Base-by-base conservation (phyloP, 768 basidiomycete species). In the Phlegmacium glaucopus region DNA sequence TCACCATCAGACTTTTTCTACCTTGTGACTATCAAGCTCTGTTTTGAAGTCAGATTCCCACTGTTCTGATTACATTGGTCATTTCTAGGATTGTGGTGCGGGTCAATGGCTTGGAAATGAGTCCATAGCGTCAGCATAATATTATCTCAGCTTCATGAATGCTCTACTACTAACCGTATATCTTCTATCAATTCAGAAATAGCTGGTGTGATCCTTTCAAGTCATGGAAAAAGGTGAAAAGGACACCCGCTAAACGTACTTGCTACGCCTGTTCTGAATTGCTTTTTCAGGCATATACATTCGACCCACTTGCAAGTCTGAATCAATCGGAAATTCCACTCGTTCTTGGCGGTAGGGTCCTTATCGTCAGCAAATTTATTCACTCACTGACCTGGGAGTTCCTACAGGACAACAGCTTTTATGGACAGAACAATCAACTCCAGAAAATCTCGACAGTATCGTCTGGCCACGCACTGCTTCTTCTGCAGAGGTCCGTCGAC, bases 161-260 rank as follows among this genome's bases (percentile, higher is more conserved):
- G 15, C 10, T 44, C 44, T 10, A 16, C 25, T 17, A 17, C 11
- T 16, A 25, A 1, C 35, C 17, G 6, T 38, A 28, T 44, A 42
- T 12, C 45, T 27, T 53, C 39, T 13, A 13, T 13, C 30, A 32
- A 32, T 16, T 46, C 44, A 76, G 79, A 4, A 80, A 79, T 50
- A 82, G 79, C 55, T 88, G 86, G 83, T 87, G 84, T 57, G 83
- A 84, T 55, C 84, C 85, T 0, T 88, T 83, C 79, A 88, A 88
- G 64, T 81, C 81, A 6, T 91, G 88, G 88, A 80, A 85, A 58
- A 76, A 80, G 66, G 84, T 85, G 45, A 48, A 57, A 46, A 18
- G 16, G 12, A 12, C 18, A 9, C 22, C 17, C 26, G n/a, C n/a
- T n/a, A n/a, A n/a, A n/a, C n/a, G n/a, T n/a, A n/a, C n/a, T n/a